Evolutionary conservation across 2,329 filamentous ascomycete species (phyloP).

Genomic region (Paraconiothyrium brasiliense): DNA sequence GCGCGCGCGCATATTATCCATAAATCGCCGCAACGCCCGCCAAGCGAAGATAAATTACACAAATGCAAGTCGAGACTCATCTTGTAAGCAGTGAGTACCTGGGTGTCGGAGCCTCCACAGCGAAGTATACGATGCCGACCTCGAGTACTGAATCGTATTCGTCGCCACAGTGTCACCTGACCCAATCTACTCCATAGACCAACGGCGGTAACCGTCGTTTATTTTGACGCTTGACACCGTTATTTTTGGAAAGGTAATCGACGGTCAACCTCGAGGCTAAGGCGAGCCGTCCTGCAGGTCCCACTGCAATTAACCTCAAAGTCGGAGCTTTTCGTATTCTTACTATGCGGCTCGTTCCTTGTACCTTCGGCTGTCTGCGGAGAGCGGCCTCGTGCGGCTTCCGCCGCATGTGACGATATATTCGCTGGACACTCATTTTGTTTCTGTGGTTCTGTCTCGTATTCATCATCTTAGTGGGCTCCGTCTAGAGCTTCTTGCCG

Average conservation of each 20-base stretch:
- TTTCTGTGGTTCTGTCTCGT: constrained; percentile 30
- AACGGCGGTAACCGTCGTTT: constrained; percentile 32
- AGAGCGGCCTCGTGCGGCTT: constrained; percentile 20
- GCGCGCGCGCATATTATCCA: constrained; percentile 40
- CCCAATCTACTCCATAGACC: constrained; percentile 26
- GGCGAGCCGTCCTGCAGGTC: constrained; percentile 30
- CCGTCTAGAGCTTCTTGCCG: constrained; percentile 18
- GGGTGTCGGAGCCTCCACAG: constrained; percentile 28
- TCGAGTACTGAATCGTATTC: constrained; percentile 20
- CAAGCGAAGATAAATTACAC: constrained; percentile 40
- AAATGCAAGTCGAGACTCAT: constrained; percentile 43
- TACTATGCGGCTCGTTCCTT: constrained; percentile 34
- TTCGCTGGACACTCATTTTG: constrained; percentile 6
- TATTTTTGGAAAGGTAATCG: constrained; percentile 37
- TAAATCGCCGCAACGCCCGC: constrained; percentile 37
- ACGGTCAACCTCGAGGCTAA: constrained; percentile 2
- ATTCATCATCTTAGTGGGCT: constrained; percentile 23
- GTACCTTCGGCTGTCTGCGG: constrained; percentile 21
- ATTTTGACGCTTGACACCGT: constrained; percentile 25
- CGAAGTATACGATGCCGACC: background rate
- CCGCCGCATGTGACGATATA: constrained; percentile 16
- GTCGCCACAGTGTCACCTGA: constrained; percentile 38
- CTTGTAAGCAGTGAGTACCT: constrained; percentile 43
- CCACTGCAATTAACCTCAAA: constrained; percentile 34
- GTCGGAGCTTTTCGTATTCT: constrained; percentile 47